Conservation (phyloP, 2,329 filamentous ascomycete species). For the Fusarium incarnatum region DNA sequence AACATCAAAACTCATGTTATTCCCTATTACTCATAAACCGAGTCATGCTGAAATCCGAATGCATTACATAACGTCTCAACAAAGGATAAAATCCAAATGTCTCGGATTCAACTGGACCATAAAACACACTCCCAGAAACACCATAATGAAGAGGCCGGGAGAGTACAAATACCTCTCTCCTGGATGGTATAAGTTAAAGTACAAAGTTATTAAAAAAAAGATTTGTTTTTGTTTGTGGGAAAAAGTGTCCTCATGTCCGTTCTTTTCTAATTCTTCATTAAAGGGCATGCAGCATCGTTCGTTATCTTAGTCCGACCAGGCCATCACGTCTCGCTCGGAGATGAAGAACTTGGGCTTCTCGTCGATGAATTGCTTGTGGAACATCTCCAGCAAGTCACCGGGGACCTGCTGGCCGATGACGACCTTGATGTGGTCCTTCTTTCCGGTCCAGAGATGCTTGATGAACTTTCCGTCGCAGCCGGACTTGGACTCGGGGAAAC, state of each 20-base stretch:
- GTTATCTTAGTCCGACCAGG: constrained; percentile 31
- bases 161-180: constrained; percentile 25
- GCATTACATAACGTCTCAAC: constrained; percentile 13
- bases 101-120: constrained; percentile 31
- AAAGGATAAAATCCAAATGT: constrained; percentile 41
- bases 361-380: constrained; percentile 52
- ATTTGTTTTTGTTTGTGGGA: constrained; percentile 12
- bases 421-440: constrained; percentile 54
- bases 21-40: constrained; percentile 36
- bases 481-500: constrained; percentile 54
- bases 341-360: constrained; percentile 53
- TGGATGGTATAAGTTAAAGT: constrained; percentile 43
- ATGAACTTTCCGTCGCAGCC: constrained; percentile 57
- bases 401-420: constrained; percentile 54
- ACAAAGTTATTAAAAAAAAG: constrained; percentile 45
- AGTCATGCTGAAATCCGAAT: constrained; percentile 40
- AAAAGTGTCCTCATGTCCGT: constrained; percentile 30
- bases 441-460: constrained; percentile 59
- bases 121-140: constrained; percentile 45
- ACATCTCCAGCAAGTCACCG: constrained; percentile 51
- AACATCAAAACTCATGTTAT: constrained; percentile 18
- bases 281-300: constrained; percentile 28
- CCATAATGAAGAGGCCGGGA: constrained; percentile 36
- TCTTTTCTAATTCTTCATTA: constrained; percentile 39
- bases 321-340: constrained; percentile 52